Evolutionary conservation across 768 basidiomycete genomes (phyloP).

Genomic region (Leccinum fibrillosum): DNA sequence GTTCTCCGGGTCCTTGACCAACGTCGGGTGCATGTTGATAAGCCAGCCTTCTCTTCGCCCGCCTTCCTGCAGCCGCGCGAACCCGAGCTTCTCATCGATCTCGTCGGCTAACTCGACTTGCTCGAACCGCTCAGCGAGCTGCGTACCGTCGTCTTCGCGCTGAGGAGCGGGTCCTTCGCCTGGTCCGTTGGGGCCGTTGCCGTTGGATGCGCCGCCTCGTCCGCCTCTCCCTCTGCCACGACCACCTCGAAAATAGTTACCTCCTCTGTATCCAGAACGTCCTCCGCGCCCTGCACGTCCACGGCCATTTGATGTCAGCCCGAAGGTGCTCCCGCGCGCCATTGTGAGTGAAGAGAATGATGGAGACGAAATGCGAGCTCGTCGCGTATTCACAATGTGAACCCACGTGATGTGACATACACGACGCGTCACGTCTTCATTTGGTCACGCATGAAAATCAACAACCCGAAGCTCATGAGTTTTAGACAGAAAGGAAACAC

Average conservation of each 20-base stretch:
- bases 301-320: constrained; percentile 47
- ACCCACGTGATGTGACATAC: constrained; percentile 25
- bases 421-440: constrained; percentile 20
- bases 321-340: constrained; percentile 54
- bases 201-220: constrained; percentile 30
- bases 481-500: neutral
- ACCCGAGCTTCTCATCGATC: constrained; percentile 92
- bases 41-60: constrained; percentile 83
- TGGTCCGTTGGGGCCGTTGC: constrained; percentile 19
- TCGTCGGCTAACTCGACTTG: constrained; percentile 73
- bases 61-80: constrained; percentile 78
- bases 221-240: constrained; percentile 45
- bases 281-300: constrained; percentile 40
- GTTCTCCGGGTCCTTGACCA: constrained; percentile 83
- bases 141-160: constrained; percentile 89
- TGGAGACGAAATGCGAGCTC: neutral
- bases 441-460: neutral
- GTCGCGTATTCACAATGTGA: constrained; percentile 8
- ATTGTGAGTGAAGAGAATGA: constrained; percentile 10
- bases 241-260: constrained; percentile 43
- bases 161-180: constrained; percentile 52
- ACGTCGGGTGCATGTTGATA: constrained; percentile 98
- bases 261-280: constrained; percentile 33
- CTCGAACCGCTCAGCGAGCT: constrained; percentile 84
- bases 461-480: too few relatives aligned